A percentile compares a stretch with the other conserved stretches of the same genome.
These are phyloP conservation scores for Zygoascus tannicola DNA, from an alignment of 805 yeast genomes.

Conservation along the genomic window DNA sequence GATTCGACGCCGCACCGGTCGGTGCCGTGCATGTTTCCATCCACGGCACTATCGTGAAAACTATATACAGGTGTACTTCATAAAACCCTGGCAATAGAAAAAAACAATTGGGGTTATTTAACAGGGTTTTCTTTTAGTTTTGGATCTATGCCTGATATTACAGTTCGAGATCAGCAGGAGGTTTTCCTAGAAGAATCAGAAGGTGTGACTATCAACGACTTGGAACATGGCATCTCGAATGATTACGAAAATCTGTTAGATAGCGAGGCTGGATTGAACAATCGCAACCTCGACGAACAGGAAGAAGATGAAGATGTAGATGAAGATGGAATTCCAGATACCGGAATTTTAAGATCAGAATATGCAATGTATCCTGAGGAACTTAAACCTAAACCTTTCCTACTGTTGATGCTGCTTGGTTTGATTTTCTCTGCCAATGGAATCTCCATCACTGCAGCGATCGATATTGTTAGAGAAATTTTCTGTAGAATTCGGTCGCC, in stretches of 20 bases:
- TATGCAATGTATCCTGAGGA: slow-evolving; percentile 1
- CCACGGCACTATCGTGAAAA: too few relatives aligned
- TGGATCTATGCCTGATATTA: too few relatives aligned
- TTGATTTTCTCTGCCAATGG: background rate
- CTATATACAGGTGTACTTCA: too few relatives aligned
- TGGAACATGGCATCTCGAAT: background rate
- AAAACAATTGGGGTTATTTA: too few relatives aligned
- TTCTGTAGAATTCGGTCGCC: background rate
- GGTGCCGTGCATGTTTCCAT: too few relatives aligned
- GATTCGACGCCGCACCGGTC: too few relatives aligned
- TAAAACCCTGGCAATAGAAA: too few relatives aligned
- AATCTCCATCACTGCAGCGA: slow-evolving; percentile 4
- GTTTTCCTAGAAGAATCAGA: background rate
- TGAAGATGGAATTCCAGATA: background rate
- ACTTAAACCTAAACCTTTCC: slow-evolving; percentile 7
- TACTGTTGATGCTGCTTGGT: slow-evolving; percentile 1
- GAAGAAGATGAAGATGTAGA: slow-evolving; percentile 6
- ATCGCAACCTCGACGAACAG: too few relatives aligned
- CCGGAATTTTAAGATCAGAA: slow-evolving; percentile 6
- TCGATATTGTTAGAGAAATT: slow-evolving; percentile 11
- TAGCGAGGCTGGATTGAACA: too few relatives aligned
- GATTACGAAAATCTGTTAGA: background rate
- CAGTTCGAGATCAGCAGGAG: too few relatives aligned
- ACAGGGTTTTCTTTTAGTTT: too few relatives aligned
- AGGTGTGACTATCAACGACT: background rate